Evolutionary conservation across 2,329 filamentous ascomycete species (phyloP).

Genomic region (Dryadomyces quercus-mongolicae): DNA sequence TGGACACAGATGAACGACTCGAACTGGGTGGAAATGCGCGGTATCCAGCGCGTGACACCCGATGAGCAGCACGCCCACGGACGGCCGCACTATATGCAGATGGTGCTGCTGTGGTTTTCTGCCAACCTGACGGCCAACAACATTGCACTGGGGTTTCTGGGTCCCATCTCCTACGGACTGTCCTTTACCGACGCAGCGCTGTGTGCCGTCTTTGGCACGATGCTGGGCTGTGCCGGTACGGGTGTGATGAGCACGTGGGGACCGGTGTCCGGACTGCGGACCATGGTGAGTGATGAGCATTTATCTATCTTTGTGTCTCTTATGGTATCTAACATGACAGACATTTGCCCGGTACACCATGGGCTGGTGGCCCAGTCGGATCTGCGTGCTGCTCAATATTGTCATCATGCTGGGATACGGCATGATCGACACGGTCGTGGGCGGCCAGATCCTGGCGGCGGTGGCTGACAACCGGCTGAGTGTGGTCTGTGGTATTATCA

Average conservation of each 20-base stretch:
- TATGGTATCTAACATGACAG: background rate
- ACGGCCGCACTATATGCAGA: slow-evolving; percentile 22
- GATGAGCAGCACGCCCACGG: slow-evolving; percentile 20
- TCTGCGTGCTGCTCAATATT: slow-evolving; percentile 18
- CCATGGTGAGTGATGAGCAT: slow-evolving; percentile 6
- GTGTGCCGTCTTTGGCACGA: slow-evolving; percentile 10
- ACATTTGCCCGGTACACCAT: slow-evolving; percentile 17
- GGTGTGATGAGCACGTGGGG: slow-evolving; percentile 8
- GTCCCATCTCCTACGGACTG: slow-evolving; percentile 18
- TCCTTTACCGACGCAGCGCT: slow-evolving; percentile 17
- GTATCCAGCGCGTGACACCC: slow-evolving; percentile 8
- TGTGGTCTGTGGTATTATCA: slow-evolving; percentile 54
- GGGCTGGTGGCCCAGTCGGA: slow-evolving; percentile 21
- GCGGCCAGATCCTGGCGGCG: slow-evolving; percentile 56
- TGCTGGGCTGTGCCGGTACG: slow-evolving; percentile 7
- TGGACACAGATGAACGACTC: background rate
- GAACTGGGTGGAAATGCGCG: slow-evolving; percentile 2
- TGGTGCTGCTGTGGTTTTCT: slow-evolving; percentile 30
- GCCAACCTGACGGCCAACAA: slow-evolving; percentile 32
- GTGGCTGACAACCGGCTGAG: slow-evolving; percentile 46
- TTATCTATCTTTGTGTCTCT: no score
- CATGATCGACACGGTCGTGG: slow-evolving; percentile 52
- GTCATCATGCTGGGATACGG: slow-evolving; percentile 20
- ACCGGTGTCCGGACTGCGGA: slow-evolving; percentile 6
- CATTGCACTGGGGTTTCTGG: slow-evolving; percentile 20